Base-by-base conservation (phyloP, 2,329 filamentous ascomycete species). In the Neobulgaria alba region DNA sequence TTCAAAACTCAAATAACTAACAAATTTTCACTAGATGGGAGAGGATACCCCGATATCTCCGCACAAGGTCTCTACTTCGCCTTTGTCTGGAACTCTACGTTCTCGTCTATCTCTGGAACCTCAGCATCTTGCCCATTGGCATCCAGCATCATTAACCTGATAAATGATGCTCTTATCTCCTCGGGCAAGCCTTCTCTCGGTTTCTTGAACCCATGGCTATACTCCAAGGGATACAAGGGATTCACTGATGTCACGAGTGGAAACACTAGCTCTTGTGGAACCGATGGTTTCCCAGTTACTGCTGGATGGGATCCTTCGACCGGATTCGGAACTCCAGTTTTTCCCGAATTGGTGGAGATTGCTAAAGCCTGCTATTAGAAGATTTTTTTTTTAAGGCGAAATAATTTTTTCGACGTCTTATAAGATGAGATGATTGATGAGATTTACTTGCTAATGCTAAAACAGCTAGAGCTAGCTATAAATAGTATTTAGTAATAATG, bases 111-210 rank as follows among this genome's bases (percentile, higher is more conserved):
- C 23, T 66, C 63, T 17, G 73, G 74, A 3, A 73, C 68, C 2
- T 68, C 63, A 7, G 75, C 75, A 10, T 70, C 75, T 1, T 62
- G 71, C 0, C 79, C 79, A 0, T 61, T 74, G 0, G 69, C 73
- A 3, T 67, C 74, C 0, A 72, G 67, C 14, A 65, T 82, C 42
- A 63, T 83, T 29, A 63, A 72, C 2, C 64, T 83, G 3, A 63
- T 82, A 33, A 83, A 83, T 49, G 77, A 81, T 46, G 75, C 73
- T 0, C 62, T 76, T 10, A 57, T 80, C 14, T 61, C 68, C 0
- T 61, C 61, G 9, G 72, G 72, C 5, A 68, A 71, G 53, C 53
- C 55, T 5, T 51, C 58, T 1, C 52, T 67, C 2, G 65, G 65
- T 2, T 67, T 66, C 53, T 44, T 67, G 38, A 68, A 68, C 53